phyloP scores from a whole-genome alignment of 352 stramenopile genomes.

The Phytophthora quininea region DNA sequence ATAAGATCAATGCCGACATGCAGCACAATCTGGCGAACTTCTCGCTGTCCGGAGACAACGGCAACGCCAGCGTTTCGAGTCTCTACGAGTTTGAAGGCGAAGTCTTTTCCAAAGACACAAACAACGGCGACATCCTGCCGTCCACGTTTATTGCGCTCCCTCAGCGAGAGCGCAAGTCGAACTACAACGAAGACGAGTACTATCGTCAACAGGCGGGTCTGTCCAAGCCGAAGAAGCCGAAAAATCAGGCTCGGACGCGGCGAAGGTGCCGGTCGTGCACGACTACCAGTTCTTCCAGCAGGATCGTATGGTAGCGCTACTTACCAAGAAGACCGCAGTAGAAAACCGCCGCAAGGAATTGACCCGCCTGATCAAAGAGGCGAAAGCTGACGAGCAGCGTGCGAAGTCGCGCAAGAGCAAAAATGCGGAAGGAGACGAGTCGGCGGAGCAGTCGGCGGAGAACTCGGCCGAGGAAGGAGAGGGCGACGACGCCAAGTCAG shows the following conservation, averaged over 20 bases:
- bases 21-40: conserved; percentile 98
- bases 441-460: conserved; percentile 61
- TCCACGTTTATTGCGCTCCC: conserved; percentile 90
- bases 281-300: conserved; percentile 97
- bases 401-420: conserved; percentile 81
- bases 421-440: conserved; percentile 60
- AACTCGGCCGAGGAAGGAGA: conserved; percentile 74
- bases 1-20: conserved; percentile 90
- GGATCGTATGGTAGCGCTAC: conserved; percentile 84
- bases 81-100: conserved; percentile 92
- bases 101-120: conserved; percentile 88
- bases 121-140: conserved; percentile 80
- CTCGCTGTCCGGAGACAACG: conserved; percentile 91
- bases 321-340: conserved; percentile 86
- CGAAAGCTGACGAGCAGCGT: conserved; percentile 80
- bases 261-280: conserved; percentile 91
- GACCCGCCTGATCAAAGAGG: conserved; percentile 80
- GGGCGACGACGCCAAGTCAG: conserved; percentile 56
- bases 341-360: conserved; percentile 92
- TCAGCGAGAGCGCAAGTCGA: conserved; percentile 88
- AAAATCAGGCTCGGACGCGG: conserved; percentile 88
- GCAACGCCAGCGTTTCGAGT: conserved; percentile 67
- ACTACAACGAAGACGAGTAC: conserved; percentile 98
- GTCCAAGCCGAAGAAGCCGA: conserved; percentile 87
- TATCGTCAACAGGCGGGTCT: conserved; percentile 90